Percentiles rank a stretch among this genome's conserved stretches.
phyloP scores from a whole-genome alignment of 2,329 filamentous ascomycete genomes.

The Aspergillus aculeatus region DNA sequence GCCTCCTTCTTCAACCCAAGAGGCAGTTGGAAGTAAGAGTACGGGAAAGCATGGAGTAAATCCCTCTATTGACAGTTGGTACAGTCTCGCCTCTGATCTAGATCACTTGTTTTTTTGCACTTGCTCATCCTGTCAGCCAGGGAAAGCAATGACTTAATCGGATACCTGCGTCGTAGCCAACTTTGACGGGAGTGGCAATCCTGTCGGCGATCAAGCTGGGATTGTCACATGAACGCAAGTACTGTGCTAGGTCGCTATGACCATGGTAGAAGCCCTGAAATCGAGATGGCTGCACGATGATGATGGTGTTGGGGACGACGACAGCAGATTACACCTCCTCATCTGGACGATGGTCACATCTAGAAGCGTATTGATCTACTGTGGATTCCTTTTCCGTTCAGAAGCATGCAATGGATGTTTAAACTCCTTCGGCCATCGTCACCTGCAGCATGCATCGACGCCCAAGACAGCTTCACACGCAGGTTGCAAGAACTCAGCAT shows the following conservation, averaged over 20 bases:
- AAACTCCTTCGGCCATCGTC: background rate
- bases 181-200: background rate
- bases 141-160: background rate
- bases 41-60: too few species aligned
- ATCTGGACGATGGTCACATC: background rate
- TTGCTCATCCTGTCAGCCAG: background rate
- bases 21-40: too few species aligned
- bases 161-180: background rate
- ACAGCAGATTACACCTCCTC: background rate
- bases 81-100: too few species aligned
- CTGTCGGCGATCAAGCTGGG: background rate
- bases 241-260: background rate
- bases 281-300: background rate
- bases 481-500: too few species aligned
- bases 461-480: background rate
- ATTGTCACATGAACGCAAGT: background rate
- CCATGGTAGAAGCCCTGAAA: background rate
- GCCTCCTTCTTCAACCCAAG: conserved; percentile 12
- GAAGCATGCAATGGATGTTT: background rate
- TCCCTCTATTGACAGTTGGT: too few species aligned
- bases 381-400: background rate
- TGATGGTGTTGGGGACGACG: background rate
- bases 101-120: background rate
- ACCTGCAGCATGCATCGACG: background rate
- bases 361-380: background rate